Evolutionary conservation across 2,329 filamentous ascomycete genomes (phyloP).

Genomic region (Ceratocystis alfenasii): DNA sequence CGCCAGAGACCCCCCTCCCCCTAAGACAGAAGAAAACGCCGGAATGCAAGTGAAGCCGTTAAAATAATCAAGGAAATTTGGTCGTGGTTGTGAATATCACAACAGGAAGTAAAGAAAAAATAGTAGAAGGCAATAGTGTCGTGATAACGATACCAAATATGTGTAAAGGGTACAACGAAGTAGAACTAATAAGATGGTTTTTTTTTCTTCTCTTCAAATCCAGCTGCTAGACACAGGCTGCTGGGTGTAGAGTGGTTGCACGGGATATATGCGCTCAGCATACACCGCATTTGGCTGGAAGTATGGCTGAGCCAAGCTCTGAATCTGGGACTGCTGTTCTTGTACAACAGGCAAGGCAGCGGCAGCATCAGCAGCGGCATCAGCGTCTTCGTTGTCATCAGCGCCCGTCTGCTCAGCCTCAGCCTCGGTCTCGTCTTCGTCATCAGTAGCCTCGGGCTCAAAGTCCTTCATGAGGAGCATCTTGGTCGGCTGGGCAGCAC

Average conservation of each 20-base stretch:
- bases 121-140: neutral
- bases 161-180: neutral
- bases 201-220: conserved; percentile 4
- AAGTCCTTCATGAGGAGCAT: conserved; percentile 72
- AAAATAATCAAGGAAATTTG: neutral
- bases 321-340: neutral
- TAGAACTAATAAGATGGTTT: neutral
- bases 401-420: conserved; percentile 24
- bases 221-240: neutral
- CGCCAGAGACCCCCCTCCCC: neutral
- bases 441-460: conserved; percentile 52
- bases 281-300: neutral
- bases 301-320: conserved; percentile 3
- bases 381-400: conserved; percentile 14
- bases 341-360: neutral
- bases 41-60: neutral
- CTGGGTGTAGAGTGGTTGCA: neutral
- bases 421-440: conserved; percentile 33
- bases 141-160: neutral
- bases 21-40: neutral
- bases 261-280: neutral
- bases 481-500: conserved; percentile 44
- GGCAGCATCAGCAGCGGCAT: neutral
- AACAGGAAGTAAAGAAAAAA: neutral
- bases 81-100: neutral